These are phyloP conservation scores for Globisporangium emineosum DNA, from an alignment of 352 stramenopile species.

Conservation along the genomic window DNA sequence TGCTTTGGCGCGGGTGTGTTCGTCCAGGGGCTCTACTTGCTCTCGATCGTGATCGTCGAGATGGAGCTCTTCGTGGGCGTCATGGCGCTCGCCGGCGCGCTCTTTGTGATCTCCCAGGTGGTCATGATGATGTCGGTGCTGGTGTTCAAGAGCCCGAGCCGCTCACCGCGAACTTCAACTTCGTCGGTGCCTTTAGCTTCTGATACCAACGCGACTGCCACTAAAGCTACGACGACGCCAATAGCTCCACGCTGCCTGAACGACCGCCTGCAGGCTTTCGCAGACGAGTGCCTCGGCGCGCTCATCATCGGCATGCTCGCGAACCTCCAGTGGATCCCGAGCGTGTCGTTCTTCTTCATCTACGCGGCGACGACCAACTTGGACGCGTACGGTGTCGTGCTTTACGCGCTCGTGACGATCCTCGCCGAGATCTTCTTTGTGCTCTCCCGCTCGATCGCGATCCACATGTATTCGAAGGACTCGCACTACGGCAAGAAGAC, in stretches of 20 bases:
- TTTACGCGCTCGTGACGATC: constrained; percentile 37
- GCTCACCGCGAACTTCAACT: constrained; percentile 12
- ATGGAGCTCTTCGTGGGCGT: constrained; percentile 76
- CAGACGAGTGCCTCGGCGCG: constrained; percentile 51
- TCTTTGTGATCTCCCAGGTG: constrained; percentile 69
- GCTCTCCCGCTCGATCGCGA: constrained; percentile 50
- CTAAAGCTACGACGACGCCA: constrained; percentile 4
- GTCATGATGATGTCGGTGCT: constrained; percentile 83
- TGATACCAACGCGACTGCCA: not conserved
- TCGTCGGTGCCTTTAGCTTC: not conserved
- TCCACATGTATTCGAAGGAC: constrained; percentile 57
- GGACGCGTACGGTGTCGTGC: constrained; percentile 24
- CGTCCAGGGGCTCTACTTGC: constrained; percentile 69
- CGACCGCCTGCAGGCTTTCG: constrained; percentile 36
- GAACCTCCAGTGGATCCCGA: constrained; percentile 70
- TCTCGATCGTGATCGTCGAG: constrained; percentile 77
- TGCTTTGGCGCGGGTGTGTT: constrained; percentile 69
- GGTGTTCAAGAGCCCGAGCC: constrained; percentile 38
- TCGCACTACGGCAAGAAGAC: constrained; percentile 42
- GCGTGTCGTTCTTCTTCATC: constrained; percentile 45
- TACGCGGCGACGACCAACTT: constrained; percentile 52
- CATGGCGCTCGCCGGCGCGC: constrained; percentile 54
- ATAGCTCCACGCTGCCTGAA: constrained; percentile 20
- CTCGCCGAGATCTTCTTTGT: constrained; percentile 57
- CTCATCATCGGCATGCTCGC: constrained; percentile 46